These are phyloP conservation scores for Globisporangium sylvaticum DNA, from an alignment of 352 stramenopile species.

Conservation along the genomic window DNA sequence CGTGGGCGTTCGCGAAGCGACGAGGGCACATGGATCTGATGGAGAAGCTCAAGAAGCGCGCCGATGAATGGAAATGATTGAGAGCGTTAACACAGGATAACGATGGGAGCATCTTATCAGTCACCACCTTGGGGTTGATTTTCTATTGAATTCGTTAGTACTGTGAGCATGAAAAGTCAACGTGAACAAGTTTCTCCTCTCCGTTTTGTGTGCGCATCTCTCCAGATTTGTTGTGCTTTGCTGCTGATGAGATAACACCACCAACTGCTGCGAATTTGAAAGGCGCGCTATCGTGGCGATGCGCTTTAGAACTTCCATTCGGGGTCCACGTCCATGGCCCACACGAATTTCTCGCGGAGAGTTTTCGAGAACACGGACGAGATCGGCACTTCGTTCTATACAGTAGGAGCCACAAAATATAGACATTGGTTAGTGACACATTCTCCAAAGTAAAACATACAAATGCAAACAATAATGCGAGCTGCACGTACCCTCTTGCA, in stretches of 20 bases:
- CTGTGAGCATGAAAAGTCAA: constrained; percentile 5
- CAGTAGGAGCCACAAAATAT: not conserved
- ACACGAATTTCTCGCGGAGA: constrained; percentile 99
- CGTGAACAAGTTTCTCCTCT: not conserved
- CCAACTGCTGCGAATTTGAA: not conserved
- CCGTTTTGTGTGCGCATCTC: not conserved
- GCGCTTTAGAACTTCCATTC: constrained; percentile 92
- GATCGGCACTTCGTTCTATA: constrained; percentile 96
- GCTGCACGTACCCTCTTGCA: constrained; percentile 96
- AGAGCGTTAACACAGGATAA: not conserved
- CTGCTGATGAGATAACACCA: not conserved
- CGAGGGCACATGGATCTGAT: constrained; percentile 59
- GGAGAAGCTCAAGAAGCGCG: constrained; percentile 66
- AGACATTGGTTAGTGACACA: constrained; percentile 10
- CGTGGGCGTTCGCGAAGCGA: constrained; percentile 70
- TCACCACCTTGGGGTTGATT: not conserved
- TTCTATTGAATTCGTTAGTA: constrained; percentile 9
- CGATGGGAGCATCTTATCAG: not conserved
- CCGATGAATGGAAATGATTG: constrained; percentile 48
- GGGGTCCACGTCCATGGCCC: constrained; percentile 97
- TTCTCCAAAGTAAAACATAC: not conserved
- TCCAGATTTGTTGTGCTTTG: not conserved
- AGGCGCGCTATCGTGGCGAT: not conserved
- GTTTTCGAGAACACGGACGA: constrained; percentile 98
- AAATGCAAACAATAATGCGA: constrained; percentile 49